Conservation (phyloP, 768 basidiomycete species). For the Galerina sulciceps region DNA sequence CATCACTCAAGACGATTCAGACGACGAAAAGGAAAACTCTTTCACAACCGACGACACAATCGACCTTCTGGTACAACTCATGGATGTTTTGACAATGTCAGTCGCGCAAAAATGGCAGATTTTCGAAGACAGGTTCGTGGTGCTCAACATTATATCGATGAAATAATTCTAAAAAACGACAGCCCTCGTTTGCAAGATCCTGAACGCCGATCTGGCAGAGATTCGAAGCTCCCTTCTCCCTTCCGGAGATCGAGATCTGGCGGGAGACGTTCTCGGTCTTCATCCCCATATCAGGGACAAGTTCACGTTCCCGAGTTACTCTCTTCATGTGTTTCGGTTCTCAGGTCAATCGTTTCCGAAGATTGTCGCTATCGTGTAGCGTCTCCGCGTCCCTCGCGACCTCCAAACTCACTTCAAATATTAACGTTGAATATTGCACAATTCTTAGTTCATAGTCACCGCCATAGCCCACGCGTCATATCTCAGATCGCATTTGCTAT, state of each 20-base stretch:
- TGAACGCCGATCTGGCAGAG: conserved; percentile 18
- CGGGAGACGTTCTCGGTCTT: conserved; percentile 54
- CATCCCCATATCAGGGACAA: conserved; percentile 41
- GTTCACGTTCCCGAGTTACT: conserved; percentile 56
- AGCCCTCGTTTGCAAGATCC: conserved; percentile 23
- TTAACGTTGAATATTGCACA: conserved; percentile 73
- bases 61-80: conserved; percentile 64
- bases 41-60: conserved; percentile 73
- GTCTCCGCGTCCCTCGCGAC: conserved; percentile 63
- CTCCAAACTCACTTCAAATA: conserved; percentile 79
- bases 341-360: conserved; percentile 67
- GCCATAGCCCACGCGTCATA: conserved; percentile 52
- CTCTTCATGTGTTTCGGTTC: conserved; percentile 59
- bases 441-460: conserved; percentile 61
- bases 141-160: neutral
- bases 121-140: conserved; percentile 49
- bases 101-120: conserved; percentile 64
- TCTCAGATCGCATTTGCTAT: conserved; percentile 69
- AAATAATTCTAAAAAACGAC: neutral
- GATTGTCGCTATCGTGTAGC: conserved; percentile 73
- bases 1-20: conserved; percentile 45
- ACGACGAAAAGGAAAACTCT: conserved; percentile 45
- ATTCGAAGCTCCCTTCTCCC: conserved; percentile 39
- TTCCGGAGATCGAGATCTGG: conserved; percentile 49
- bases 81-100: conserved; percentile 61